phyloP scores from a whole-genome alignment of 164 flowering plant species.

The Magnolia changhungtana region DNA sequence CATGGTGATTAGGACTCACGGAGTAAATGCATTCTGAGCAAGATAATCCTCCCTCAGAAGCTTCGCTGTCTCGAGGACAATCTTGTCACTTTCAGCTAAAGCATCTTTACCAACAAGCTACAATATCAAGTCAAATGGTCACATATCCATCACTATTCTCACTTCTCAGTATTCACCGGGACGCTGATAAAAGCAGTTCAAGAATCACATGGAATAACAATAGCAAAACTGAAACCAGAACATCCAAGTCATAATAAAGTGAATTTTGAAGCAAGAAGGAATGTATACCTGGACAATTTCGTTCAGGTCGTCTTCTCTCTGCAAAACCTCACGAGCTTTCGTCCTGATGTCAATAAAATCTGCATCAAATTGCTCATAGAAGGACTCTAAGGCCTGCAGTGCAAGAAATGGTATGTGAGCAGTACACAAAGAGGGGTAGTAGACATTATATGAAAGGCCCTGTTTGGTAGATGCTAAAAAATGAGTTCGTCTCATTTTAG shows the following conservation, averaged over 20 bases:
- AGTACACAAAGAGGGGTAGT: neutral
- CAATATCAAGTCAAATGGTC: conserved; percentile 20
- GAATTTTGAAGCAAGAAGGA: conserved; percentile 1
- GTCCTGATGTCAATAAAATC: conserved; percentile 95
- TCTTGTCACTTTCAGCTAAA: conserved; percentile 94
- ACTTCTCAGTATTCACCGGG: neutral
- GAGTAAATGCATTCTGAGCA: conserved; percentile 98
- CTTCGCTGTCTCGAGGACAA: conserved; percentile 92
- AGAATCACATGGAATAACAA: neutral
- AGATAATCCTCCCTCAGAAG: conserved; percentile 98
- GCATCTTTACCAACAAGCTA: conserved; percentile 99
- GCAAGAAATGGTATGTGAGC: conserved; percentile 5
- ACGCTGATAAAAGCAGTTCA: neutral
- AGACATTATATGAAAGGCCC: neutral
- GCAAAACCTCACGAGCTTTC: conserved; percentile 97
- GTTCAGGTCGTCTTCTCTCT: conserved; percentile 96
- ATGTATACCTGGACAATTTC: conserved; percentile 92
- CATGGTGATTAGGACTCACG: conserved; percentile 48
- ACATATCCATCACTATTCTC: conserved; percentile 2
- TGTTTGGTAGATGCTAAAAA: too few relatives aligned
- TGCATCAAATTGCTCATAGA: conserved; percentile 89
- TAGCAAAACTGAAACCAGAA: neutral
- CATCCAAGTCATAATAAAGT: neutral
- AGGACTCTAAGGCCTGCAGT: conserved; percentile 86
- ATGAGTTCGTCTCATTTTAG: too few relatives aligned